Evolutionary conservation across 1,139 yeast genomes (phyloP), one percentile per base, ranked within the genome.

Genomic region (Zygotorulaspora mrakii): DNA sequence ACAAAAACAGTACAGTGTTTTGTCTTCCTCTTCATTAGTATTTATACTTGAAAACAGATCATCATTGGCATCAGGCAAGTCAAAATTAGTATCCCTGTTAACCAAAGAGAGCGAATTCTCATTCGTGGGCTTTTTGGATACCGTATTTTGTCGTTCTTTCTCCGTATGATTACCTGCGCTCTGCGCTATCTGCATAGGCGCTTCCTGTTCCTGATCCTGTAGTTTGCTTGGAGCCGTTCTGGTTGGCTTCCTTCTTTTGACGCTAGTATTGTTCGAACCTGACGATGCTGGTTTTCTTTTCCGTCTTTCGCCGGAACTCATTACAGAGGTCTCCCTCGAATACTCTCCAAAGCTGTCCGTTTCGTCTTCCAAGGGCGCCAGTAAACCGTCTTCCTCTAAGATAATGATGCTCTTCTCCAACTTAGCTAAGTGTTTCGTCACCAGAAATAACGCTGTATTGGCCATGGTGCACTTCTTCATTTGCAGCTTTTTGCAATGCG

Each of bases 401-500:
- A 77, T 76, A 42, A 79, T 77, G 40, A 89, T 79, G 53, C 86
- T 95, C 17, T 77, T 74, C 54, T 87, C 91, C 34, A 91, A 72
- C 53, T 75, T 75, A 39, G 72, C 71, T 45, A 87, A 67, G 58
- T 91, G 95, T 57, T 84, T 82, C 1, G 91, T 70, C 11, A 88
- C 76, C 21, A 82, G 61, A 56, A 82, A 86, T 35, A 87, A 68
- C 2, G 94, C 91, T 1, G 95, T 87, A 55, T 87, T 85, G 3
- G 96, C 85, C 36, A 89, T 64, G 14, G 81, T 66, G 34, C 83
- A 76, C 66, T 91, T 91, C 47, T 85, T 94, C 48, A 76, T 74
- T 58, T 89, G 96, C 25, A 86, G 55, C 41, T 69, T 70, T 46
- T 74, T 70, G 8, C 84, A 79, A 37, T 69, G 65, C 31, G 71